A percentile compares a stretch with the other conserved stretches of the same genome.
Evolutionary conservation across 345 rosid species (phyloP).

Genomic region (Excoecaria agallocha): DNA sequence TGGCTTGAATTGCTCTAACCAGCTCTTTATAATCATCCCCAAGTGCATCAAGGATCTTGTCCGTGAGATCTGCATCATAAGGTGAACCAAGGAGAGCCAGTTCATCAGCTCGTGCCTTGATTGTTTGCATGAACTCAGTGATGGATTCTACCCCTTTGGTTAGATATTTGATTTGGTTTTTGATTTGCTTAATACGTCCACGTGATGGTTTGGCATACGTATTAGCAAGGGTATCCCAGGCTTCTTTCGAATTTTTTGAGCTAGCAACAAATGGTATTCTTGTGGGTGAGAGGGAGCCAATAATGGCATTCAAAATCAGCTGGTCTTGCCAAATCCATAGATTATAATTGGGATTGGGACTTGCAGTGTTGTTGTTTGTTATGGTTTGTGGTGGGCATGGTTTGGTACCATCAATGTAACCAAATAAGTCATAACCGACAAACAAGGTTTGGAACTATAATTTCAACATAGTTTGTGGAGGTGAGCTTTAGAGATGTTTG

Average conservation of each 20-base stretch:
- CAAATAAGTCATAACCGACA: background rate
- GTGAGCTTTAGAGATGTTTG: background rate
- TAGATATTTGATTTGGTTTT: background rate
- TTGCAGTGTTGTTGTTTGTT: too few species aligned
- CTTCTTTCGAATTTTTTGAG: background rate
- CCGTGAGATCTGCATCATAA: background rate
- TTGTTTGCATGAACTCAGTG: background rate
- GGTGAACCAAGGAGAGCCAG: conserved; percentile 7
- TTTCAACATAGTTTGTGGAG: background rate
- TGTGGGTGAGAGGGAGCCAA: background rate
- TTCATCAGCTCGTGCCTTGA: background rate
- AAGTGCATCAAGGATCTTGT: background rate
- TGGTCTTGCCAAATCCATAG: background rate
- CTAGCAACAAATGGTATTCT: background rate
- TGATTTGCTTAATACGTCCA: conserved; percentile 4
- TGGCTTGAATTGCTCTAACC: background rate
- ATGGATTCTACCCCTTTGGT: conserved; percentile 7
- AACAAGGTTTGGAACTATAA: background rate
- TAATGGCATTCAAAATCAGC: background rate
- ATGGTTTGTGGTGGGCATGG: background rate
- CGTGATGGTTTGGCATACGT: background rate
- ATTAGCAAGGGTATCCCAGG: background rate
- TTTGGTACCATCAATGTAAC: background rate
- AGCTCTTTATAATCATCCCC: background rate
- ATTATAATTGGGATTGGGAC: too few species aligned